Base-by-base conservation (phyloP, 108 stramenopile genomes). In the Bacterosira constricta region DNA sequence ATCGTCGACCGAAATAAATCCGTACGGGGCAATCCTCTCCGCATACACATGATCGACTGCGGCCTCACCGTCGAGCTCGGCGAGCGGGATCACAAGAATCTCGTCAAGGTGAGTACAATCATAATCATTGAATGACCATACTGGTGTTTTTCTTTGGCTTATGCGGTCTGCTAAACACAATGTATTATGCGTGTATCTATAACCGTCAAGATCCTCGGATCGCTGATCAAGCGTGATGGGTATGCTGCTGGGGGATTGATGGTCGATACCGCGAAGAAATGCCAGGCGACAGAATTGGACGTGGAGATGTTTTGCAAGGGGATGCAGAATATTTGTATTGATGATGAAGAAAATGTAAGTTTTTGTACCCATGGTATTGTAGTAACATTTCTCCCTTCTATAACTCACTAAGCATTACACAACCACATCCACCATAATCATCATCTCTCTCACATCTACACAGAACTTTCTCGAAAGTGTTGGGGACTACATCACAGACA, bases 401-500 rank as follows among this genome's bases (percentile, higher is more conserved):
- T n/a, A n/a, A n/a, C n/a, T n/a, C n/a, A n/a, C n/a, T n/a, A n/a
- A n/a, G n/a, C n/a, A n/a, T n/a, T n/a, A n/a, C 11, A 34, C 31
- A 4, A 25, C 27, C 27, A 29, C 27, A 15, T 23, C 7, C 44
- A 44, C 44, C 2, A 23, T 23, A 5, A 10, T 45, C 1, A 20
- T 46, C 44, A 1, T 52, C 32, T 18, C 27, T 32, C 23, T 52
- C 32, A 9, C 17, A 29, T 32, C 54, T 36, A 4, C 4, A 39
- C 60, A 90, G 67, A 94, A 92, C 67, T 94, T 95, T 66, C 78
- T 97, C 26, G 96, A 97, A 73, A 84, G 87, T 45, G 85, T 95
- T 23, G 90, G 91, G 12, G 94, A 93, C 49, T 95, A 95, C 71
- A 85, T 95, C 50, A 73, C 91, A 3, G 90, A 93, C 69, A 94